phyloP scores from a whole-genome alignment of 1,284 basidiomycete genomes.

The Nidula niveotomentosa region DNA sequence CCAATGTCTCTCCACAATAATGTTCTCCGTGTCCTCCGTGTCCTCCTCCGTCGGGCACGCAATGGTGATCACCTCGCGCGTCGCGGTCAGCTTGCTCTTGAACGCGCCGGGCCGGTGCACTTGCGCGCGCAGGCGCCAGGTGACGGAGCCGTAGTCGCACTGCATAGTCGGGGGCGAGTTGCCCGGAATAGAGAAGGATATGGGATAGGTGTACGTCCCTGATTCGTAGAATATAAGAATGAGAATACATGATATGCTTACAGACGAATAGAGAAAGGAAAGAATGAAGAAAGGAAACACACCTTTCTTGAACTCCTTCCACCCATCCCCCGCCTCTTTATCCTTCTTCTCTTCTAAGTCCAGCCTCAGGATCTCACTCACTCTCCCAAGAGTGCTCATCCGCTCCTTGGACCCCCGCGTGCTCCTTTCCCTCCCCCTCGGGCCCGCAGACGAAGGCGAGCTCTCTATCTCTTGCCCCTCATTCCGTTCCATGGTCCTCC shows the following conservation, averaged over 20 bases:
- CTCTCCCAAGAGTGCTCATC: conserved; percentile 1
- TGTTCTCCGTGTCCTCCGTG: conserved; percentile 77
- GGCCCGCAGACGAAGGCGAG: background rate
- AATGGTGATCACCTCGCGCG: conserved; percentile 78
- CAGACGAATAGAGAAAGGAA: background rate
- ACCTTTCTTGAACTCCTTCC: conserved; percentile 94
- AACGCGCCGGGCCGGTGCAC: conserved; percentile 87
- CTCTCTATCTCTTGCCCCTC: background rate
- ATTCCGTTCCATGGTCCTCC: conserved; percentile 15
- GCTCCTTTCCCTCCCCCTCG: conserved; percentile 9
- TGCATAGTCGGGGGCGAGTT: conserved; percentile 80
- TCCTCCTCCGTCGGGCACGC: conserved; percentile 79
- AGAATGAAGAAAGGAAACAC: conserved; percentile 15
- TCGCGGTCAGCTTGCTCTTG: conserved; percentile 70
- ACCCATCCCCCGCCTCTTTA: conserved; percentile 56
- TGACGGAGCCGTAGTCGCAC: conserved; percentile 79
- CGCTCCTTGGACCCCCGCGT: background rate
- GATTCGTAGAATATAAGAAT: conserved; percentile 5
- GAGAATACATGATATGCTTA: background rate
- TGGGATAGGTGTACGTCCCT: conserved; percentile 96
- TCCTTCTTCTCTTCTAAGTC: conserved; percentile 46
- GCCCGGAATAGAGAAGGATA: conserved; percentile 86
- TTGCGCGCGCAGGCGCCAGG: conserved; percentile 81
- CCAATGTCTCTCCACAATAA: conserved; percentile 92
- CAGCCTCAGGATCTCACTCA: conserved; percentile 33